These are phyloP conservation scores for Fusarium falciforme DNA, from an alignment of 2,329 filamentous ascomycete species.

Conservation along the genomic window DNA sequence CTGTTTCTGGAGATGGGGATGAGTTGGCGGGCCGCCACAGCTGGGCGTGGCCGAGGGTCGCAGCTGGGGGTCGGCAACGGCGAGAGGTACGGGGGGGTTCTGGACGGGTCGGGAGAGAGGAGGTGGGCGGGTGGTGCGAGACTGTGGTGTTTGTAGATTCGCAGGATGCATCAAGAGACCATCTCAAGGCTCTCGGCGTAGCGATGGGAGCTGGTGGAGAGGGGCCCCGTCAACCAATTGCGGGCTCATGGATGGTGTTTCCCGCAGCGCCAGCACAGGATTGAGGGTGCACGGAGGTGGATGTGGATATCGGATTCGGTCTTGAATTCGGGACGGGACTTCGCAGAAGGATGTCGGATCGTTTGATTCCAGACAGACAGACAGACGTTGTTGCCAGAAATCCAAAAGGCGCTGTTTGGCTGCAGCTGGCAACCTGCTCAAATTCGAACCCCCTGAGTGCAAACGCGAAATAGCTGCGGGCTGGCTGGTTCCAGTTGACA, in stretches of 20 bases:
- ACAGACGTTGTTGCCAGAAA: conserved; percentile 30
- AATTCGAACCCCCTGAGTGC: conserved; percentile 43
- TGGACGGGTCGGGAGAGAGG: conserved; percentile 14
- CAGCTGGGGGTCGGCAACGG: conserved; percentile 37
- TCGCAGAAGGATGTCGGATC: background rate
- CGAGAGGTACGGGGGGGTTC: conserved; percentile 2
- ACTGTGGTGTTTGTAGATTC: conserved; percentile 23
- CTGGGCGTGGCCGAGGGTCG: conserved; percentile 28
- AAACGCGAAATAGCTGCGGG: conserved; percentile 45
- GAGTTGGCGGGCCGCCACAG: conserved; percentile 26
- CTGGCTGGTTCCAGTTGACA: conserved; percentile 30
- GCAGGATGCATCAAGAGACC: conserved; percentile 45
- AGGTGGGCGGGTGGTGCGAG: conserved; percentile 9
- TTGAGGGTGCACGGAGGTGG: background rate
- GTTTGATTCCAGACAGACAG: background rate
- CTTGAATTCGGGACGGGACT: background rate
- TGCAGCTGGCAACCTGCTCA: conserved; percentile 22
- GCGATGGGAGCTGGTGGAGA: conserved; percentile 36
- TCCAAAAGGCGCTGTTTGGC: conserved; percentile 34
- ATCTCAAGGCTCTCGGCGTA: conserved; percentile 33
- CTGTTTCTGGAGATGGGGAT: conserved; percentile 10
- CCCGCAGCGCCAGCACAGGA: conserved; percentile 16
- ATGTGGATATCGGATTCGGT: background rate
- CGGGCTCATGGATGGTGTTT: conserved; percentile 41
- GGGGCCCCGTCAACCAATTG: conserved; percentile 42